phyloP scores from a whole-genome alignment of 257 asterid genomes.

The Mitragyna speciosa region DNA sequence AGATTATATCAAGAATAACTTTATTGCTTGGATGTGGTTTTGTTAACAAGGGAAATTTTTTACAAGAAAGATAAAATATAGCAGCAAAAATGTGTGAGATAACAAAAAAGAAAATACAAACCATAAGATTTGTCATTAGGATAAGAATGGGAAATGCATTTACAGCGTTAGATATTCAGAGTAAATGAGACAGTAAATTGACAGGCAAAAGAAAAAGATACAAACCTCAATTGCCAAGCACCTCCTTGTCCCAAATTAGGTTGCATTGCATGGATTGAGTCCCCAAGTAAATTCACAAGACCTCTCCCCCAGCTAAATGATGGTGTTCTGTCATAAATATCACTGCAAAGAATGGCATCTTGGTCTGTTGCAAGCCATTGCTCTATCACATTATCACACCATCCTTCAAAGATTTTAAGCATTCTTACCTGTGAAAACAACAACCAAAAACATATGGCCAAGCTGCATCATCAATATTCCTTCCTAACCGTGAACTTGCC shows the following conservation, averaged over 20 bases:
- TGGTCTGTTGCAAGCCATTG: conserved; percentile 75
- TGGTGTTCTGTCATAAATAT: conserved; percentile 83
- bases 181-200: not conserved
- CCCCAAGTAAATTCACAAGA: conserved; percentile 92
- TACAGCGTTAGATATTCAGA: not conserved
- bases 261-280: conserved; percentile 98
- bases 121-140: not conserved
- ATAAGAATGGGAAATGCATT: not conserved
- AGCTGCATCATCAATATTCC: not conserved
- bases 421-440: conserved; percentile 62
- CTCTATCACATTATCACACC: conserved; percentile 95
- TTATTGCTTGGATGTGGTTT: not conserved
- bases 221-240: conserved; percentile 99
- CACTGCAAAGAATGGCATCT: conserved; percentile 90
- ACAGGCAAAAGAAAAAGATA: not conserved
- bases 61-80: not conserved
- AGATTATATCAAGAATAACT: not conserved
- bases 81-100: not conserved
- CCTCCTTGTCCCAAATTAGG: conserved; percentile 99
- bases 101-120: not conserved
- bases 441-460: not conserved
- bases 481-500: not conserved
- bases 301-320: conserved; percentile 88
- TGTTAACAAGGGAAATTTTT: not conserved
- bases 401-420: conserved; percentile 74